Conservation (phyloP, 306 rosid genomes). For the Crotalaria pallida region DNA sequence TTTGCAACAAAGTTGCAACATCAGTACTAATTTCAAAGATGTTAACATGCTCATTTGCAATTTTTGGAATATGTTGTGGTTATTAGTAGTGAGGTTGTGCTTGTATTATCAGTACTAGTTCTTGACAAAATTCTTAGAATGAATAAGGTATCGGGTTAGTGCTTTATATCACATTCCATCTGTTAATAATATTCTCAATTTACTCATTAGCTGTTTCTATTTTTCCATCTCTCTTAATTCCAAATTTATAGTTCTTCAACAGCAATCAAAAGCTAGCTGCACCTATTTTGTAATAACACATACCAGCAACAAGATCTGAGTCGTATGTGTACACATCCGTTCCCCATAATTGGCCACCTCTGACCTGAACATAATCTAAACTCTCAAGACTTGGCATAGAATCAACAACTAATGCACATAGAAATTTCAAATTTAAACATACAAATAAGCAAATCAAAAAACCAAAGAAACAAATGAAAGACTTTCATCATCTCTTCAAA, state of each 20-base stretch:
- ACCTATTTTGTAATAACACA: slow-evolving; percentile 10
- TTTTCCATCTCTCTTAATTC: no score
- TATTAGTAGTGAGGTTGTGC: no score
- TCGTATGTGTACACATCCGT: slow-evolving; percentile 93
- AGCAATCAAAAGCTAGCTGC: neutral
- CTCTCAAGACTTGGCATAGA: slow-evolving; percentile 7
- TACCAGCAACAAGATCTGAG: slow-evolving; percentile 98
- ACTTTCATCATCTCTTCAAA: slow-evolving; percentile 18
- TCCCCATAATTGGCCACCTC: slow-evolving; percentile 98
- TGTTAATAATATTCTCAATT: no score
- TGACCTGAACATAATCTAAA: slow-evolving; percentile 53
- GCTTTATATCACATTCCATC: no score
- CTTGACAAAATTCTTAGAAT: no score
- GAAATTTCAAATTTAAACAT: neutral
- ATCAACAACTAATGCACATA: neutral
- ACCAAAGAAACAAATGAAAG: slow-evolving; percentile 10
- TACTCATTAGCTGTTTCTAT: no score
- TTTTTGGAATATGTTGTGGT: no score
- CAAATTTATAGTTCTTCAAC: no score
- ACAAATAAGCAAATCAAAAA: neutral
- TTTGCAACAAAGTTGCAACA: slow-evolving; percentile 35
- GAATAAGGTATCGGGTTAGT: no score
- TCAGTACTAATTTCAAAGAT: slow-evolving; percentile 21
- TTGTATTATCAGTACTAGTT: no score
- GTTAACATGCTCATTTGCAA: neutral